Conservation (phyloP, 106 monocot species). For the Amphibolis antarctica region DNA sequence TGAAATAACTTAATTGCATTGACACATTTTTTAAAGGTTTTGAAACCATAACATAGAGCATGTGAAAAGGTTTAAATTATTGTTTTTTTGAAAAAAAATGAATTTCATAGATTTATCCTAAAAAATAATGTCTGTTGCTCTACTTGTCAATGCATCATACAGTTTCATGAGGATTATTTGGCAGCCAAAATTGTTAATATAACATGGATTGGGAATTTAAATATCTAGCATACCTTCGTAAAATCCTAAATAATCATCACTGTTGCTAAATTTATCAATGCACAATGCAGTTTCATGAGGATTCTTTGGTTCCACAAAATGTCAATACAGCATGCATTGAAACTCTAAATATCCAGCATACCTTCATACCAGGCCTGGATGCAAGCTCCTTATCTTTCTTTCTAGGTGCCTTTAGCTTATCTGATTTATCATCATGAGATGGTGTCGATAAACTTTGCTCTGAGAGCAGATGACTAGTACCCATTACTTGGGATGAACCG, state of each 20-base stretch:
- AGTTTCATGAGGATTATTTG: background rate
- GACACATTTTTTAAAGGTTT: background rate
- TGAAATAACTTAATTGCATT: no score
- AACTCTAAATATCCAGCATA: background rate
- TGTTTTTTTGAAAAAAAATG: background rate
- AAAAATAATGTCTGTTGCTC: background rate
- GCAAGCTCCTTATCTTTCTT: conserved; percentile 1
- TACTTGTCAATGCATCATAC: background rate
- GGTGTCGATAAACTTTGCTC: background rate
- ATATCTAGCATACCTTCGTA: conserved; percentile 1
- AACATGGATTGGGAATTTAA: background rate
- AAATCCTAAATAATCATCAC: no score
- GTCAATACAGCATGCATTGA: background rate
- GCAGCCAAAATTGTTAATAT: background rate
- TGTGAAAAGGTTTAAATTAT: background rate
- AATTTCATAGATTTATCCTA: background rate
- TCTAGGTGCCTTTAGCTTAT: background rate
- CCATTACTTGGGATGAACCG: background rate
- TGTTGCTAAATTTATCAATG: background rate
- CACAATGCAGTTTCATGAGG: background rate
- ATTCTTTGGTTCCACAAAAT: background rate
- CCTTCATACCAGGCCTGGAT: background rate
- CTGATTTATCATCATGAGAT: conserved; percentile 1
- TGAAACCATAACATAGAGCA: background rate
- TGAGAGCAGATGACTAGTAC: background rate